Base-by-base conservation (phyloP, 2,329 filamentous ascomycete species). In the Didymellaceae sp. region DNA sequence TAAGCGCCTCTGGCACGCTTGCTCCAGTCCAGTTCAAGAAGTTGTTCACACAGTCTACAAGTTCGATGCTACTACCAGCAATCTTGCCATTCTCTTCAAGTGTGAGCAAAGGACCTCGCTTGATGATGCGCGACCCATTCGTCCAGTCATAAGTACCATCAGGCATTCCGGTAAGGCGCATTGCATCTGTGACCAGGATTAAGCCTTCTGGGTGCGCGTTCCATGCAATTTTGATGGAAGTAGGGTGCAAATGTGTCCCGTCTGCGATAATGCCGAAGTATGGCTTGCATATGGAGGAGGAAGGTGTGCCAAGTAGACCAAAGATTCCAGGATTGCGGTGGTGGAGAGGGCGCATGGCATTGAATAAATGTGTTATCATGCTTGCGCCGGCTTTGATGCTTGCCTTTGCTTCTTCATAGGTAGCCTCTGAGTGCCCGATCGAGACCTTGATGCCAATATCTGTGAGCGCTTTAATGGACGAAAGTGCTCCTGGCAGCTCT, bases 291-390 rank as follows among this genome's bases (percentile, higher is more conserved):
- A 64, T 59, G 14, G 62, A 65, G 1, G 59, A 60, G 2, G 70
- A 68, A 0, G 64, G 59, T 2, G 71, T 72, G 52, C 91, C 91
- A 11, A 97, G 77, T 0, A 95, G 84, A 21, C 92, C 92, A 69
- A 96, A 96, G 62, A 96, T 86, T 28, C 91, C 91, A 0, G 92
- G 91, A 73, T 96, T 91, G 50, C 92, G 88, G 78, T 97, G 91
- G 72, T 94, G 90, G 41, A 96, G 84, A 11, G 91, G 91, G 1
- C 86, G 83, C 91, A 96, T 96, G 20, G 91, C 91, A 71, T 96
- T 96, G 83, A 96, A 96, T 1, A 96, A 80, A 67, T 96, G 91
- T 0, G 91, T 96, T 59, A 96, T 89, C 90, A 95, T 96, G 39
- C 83, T 89, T 2, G 89, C 90, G 42, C 91, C 91, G 6, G 85